These are phyloP conservation scores for Moricandia arvensis DNA, from an alignment of 345 rosid genomes.

Conservation along the genomic window DNA sequence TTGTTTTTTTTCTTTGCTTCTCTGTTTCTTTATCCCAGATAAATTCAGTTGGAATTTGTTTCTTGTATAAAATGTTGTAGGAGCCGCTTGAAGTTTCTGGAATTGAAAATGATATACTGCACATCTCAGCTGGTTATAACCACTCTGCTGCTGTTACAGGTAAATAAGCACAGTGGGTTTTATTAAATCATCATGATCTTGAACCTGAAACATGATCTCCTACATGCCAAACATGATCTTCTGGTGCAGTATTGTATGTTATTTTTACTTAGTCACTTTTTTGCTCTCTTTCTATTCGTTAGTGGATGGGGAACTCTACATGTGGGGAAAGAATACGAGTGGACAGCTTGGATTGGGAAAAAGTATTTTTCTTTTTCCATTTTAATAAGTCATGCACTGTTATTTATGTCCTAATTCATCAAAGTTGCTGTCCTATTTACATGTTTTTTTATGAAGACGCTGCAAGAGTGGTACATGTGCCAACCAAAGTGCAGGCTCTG, in stretches of 20 bases:
- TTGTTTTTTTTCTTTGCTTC: background rate
- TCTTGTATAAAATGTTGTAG: conserved; percentile 41
- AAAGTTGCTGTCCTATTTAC: conserved; percentile 6
- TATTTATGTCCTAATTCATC: background rate
- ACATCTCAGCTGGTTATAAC: conserved; percentile 80
- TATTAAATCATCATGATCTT: background rate
- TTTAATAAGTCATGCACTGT: background rate
- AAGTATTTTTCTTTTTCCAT: conserved; percentile 45
- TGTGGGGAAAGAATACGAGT: conserved; percentile 91
- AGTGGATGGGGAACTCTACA: conserved; percentile 86
- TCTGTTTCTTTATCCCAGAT: conserved; percentile 2
- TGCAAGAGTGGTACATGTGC: conserved; percentile 47
- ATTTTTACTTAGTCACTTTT: background rate
- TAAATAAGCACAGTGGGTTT: conserved; percentile 19
- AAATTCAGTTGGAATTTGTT: background rate
- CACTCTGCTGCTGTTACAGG: conserved; percentile 96
- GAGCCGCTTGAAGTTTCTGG: conserved; percentile 75
- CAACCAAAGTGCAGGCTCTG: conserved; percentile 75
- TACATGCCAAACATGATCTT: background rate
- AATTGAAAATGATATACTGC: conserved; percentile 56
- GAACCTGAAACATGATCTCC: background rate
- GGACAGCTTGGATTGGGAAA: conserved; percentile 98
- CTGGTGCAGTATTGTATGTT: background rate
- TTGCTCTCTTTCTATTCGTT: too few species aligned
- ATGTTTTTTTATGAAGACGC: conserved; percentile 53